Conservation (phyloP, 2,329 filamentous ascomycete genomes). For the Colletotrichum plurivorum region DNA sequence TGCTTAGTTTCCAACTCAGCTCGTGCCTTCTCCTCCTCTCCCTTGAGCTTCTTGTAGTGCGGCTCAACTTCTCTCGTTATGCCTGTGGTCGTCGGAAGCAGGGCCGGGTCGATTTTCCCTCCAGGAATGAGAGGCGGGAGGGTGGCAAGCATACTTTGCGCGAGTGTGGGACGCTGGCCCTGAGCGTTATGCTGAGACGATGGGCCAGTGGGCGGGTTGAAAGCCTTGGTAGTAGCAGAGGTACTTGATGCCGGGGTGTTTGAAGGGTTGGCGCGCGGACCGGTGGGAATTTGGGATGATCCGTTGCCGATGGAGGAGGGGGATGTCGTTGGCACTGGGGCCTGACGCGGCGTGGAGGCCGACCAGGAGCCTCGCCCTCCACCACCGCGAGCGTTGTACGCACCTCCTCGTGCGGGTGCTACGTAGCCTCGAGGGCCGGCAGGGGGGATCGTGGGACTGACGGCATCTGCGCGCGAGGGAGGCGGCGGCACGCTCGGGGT, state of each 20-base stretch:
- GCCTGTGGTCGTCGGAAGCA: constrained; percentile 58
- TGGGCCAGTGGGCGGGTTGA: constrained; percentile 72
- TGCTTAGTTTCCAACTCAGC: constrained; percentile 67
- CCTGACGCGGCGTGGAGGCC: constrained; percentile 45
- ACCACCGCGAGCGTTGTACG: constrained; percentile 59
- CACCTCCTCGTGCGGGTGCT: constrained; percentile 58
- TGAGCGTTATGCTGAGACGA: constrained; percentile 54
- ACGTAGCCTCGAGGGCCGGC: constrained; percentile 70
- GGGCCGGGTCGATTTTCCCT: constrained; percentile 66
- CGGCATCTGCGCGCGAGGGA: constrained; percentile 53
- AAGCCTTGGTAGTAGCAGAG: constrained; percentile 56
- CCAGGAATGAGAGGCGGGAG: constrained; percentile 67
- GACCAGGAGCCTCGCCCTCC: constrained; percentile 64
- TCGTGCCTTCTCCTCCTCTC: constrained; percentile 71
- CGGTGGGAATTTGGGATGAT: constrained; percentile 62
- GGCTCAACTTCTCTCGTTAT: constrained; percentile 68
- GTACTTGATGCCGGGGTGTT: constrained; percentile 56
- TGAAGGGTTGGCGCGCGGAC: constrained; percentile 57
- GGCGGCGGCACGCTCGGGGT: constrained; percentile 49
- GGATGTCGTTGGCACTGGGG: constrained; percentile 51
- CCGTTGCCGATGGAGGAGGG: constrained; percentile 56
- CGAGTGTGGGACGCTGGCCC: constrained; percentile 60
- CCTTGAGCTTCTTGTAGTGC: constrained; percentile 67
- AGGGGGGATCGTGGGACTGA: constrained; percentile 65
- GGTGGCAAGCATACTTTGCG: constrained; percentile 65